phyloP scores from a whole-genome alignment of 495 filamentous ascomycete species.

The Neurospora cerealis region DNA sequence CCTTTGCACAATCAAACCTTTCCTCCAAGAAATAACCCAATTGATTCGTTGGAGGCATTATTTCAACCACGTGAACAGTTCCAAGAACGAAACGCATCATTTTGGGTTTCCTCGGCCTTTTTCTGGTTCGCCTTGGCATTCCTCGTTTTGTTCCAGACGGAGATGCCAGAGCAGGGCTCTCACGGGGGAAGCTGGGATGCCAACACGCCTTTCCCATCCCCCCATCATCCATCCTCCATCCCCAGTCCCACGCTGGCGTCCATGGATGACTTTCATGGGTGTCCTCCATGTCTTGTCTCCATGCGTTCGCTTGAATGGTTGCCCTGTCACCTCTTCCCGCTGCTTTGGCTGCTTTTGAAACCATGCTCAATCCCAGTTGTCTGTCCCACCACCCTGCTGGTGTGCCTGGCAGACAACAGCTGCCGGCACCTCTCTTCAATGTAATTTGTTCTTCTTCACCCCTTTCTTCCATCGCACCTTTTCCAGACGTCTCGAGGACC shows the following conservation, averaged over 20 bases:
- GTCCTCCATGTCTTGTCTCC: slow-evolving; percentile 15
- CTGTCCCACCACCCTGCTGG: slow-evolving; percentile 10
- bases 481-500: slow-evolving; percentile 4
- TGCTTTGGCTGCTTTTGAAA: slow-evolving; percentile 12
- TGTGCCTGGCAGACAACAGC: not conserved
- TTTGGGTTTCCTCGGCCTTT: not conserved
- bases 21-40: not conserved
- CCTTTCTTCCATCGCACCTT: slow-evolving; percentile 12
- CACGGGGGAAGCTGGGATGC: not conserved
- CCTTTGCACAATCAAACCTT: not conserved
- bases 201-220: slow-evolving; percentile 4
- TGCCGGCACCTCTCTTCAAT: not conserved
- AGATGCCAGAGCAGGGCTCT: not conserved
- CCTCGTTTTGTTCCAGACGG: not conserved
- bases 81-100: not conserved
- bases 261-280: slow-evolving; percentile 13
- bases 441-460: not conserved
- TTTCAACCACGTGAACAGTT: not conserved
- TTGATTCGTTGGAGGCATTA: not conserved
- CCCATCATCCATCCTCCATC: not conserved
- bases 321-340: slow-evolving; percentile 19
- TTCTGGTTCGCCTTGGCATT: not conserved
- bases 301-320: slow-evolving; percentile 8
- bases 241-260: slow-evolving; percentile 7
- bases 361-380: slow-evolving; percentile 16